Evolutionary conservation across 257 asterid species (phyloP).

Genomic region (Solanum gracilifrons): DNA sequence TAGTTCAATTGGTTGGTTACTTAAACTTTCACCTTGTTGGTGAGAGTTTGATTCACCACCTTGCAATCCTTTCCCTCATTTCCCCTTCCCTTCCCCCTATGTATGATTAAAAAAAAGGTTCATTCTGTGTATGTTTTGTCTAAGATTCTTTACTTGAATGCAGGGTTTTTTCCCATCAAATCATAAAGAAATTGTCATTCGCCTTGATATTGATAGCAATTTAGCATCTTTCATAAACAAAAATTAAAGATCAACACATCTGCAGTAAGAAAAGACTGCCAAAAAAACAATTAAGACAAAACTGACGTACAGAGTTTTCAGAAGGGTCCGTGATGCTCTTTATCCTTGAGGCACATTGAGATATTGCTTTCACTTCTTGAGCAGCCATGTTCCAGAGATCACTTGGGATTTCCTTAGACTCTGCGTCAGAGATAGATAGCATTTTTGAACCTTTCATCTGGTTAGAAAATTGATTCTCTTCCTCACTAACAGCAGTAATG

Average conservation of each 20-base stretch:
- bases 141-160: background rate
- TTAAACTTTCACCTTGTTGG: background rate
- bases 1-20: background rate
- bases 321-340: constrained; percentile 31
- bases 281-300: background rate
- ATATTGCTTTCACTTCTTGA: constrained; percentile 84
- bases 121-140: background rate
- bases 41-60: background rate
- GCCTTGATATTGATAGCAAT: background rate
- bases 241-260: background rate
- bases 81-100: background rate
- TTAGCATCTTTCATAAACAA: background rate
- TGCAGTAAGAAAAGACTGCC: background rate
- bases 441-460: constrained; percentile 25
- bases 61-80: background rate
- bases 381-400: constrained; percentile 48
- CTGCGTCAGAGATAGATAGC: constrained; percentile 34
- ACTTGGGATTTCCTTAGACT: constrained; percentile 42
- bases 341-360: constrained; percentile 55
- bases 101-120: background rate
- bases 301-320: constrained; percentile 44
- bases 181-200: background rate
- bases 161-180: background rate
- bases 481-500: constrained; percentile 54
- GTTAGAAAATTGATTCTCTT: constrained; percentile 22